Percentiles rank a stretch among this genome's conserved stretches.
These are phyloP conservation scores for Cerrena zonata DNA, from an alignment of 1,284 basidiomycete genomes.

Conservation along the genomic window DNA sequence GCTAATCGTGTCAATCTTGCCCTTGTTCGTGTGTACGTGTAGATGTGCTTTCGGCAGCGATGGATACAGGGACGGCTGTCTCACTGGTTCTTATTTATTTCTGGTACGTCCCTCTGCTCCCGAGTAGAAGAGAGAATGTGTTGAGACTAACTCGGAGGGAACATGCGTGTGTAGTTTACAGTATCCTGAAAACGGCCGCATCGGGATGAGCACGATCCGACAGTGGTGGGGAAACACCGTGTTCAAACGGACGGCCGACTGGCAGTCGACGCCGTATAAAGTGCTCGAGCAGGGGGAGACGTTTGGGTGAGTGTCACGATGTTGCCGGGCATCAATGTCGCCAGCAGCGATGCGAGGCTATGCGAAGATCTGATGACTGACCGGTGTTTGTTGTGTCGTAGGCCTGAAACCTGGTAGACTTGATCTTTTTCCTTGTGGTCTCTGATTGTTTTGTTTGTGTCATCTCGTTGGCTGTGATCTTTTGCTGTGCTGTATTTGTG, in stretches of 20 bases:
- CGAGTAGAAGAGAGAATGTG: neutral
- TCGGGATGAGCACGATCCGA: conserved; percentile 34
- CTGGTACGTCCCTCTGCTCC: conserved; percentile 28
- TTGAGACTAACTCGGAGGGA: neutral
- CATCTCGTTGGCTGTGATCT: too few relatives aligned
- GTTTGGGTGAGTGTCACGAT: conserved; percentile 26
- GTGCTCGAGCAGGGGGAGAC: conserved; percentile 19
- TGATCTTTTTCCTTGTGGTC: neutral
- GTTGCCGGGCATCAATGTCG: too few relatives aligned
- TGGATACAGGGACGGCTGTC: conserved; percentile 44
- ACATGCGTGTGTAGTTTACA: conserved; percentile 29
- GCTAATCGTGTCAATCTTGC: conserved; percentile 2
- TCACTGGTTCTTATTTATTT: conserved; percentile 43
- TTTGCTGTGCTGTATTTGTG: too few relatives aligned
- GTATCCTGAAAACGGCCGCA: conserved; percentile 37
- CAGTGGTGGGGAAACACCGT: conserved; percentile 42
- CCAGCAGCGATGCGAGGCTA: too few relatives aligned
- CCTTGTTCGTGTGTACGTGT: too few relatives aligned
- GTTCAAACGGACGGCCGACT: conserved; percentile 31
- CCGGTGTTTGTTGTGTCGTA: neutral
- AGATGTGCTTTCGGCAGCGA: conserved; percentile 49
- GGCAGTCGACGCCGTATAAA: conserved; percentile 22
- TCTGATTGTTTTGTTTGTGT: neutral
- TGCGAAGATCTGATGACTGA: neutral
- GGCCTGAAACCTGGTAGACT: conserved; percentile 5